Evolutionary conservation across 75 land plant genomes (phyloP).

Genomic region (Selaginella moellendorffii): DNA sequence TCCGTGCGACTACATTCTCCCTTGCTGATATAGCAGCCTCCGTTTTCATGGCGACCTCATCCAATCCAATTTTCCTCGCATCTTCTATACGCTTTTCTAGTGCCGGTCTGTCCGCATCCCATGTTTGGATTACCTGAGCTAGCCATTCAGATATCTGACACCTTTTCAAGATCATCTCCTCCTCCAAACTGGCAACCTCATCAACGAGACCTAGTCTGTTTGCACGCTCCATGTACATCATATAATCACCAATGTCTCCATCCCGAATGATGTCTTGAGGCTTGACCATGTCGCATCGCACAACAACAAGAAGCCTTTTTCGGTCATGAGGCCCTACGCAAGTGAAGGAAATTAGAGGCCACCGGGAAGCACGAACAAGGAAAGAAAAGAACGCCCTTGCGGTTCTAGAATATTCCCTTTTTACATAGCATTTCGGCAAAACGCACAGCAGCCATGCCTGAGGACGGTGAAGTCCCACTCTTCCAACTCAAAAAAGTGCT

Average conservation of each 20-base stretch:
- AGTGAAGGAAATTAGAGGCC: too few relatives aligned
- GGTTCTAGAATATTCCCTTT: neutral
- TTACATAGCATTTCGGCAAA: slow-evolving; percentile 11
- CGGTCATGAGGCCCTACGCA: too few relatives aligned
- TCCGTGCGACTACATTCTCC: neutral
- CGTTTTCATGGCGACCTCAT: neutral
- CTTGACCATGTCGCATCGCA: too few relatives aligned
- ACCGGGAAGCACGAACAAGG: too few relatives aligned
- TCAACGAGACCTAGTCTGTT: neutral
- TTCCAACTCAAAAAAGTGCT: slow-evolving; percentile 30
- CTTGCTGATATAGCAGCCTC: neutral
- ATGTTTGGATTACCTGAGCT: neutral
- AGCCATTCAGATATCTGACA: neutral
- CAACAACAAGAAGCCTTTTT: too few relatives aligned
- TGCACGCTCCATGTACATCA: neutral
- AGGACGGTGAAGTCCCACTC: slow-evolving; percentile 23
- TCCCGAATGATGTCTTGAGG: neutral
- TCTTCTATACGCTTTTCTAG: neutral
- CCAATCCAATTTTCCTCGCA: neutral
- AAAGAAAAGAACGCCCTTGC: too few relatives aligned
- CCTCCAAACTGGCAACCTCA: neutral
- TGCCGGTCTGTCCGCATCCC: neutral
- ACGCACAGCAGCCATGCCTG: slow-evolving; percentile 20
- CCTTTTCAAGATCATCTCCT: neutral
- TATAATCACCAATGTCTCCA: neutral